phyloP scores from a whole-genome alignment of 1,284 basidiomycete genomes.

The Microbotryomycetes sp. region DNA sequence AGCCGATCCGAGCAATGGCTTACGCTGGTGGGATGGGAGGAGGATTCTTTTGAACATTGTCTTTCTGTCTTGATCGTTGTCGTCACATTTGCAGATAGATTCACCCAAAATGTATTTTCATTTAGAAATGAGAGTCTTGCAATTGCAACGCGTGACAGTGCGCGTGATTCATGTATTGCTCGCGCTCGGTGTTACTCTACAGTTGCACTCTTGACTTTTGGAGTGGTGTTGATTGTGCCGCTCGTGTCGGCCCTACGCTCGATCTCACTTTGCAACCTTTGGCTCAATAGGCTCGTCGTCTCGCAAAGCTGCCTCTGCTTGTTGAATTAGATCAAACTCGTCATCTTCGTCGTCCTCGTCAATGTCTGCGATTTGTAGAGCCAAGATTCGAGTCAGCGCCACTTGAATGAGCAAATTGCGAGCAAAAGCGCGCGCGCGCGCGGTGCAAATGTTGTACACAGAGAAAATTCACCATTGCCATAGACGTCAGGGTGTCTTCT shows the following conservation, averaged over 20 bases:
- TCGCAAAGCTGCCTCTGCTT: background rate
- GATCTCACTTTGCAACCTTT: background rate
- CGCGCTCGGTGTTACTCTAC: no score
- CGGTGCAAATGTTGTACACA: background rate
- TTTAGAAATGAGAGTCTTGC: no score
- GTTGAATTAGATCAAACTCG: background rate
- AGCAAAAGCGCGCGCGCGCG: no score
- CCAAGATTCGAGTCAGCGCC: background rate
- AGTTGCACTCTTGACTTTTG: no score
- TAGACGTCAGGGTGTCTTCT: constrained; percentile 91
- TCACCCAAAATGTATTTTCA: background rate
- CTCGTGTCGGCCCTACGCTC: no score
- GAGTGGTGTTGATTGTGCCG: no score
- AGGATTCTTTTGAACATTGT: background rate
- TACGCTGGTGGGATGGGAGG: constrained; percentile 25
- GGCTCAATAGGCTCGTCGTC: background rate
- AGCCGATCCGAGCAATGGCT: constrained; percentile 30
- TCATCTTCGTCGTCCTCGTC: background rate
- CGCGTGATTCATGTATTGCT: background rate
- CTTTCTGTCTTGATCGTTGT: no score
- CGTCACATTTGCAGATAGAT: no score
- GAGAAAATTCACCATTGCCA: constrained; percentile 66
- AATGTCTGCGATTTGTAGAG: background rate
- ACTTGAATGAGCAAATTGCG: no score
- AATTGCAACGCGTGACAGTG: no score